Evolutionary conservation across 108 stramenopile species (phyloP), one percentile per base, ranked within the genome.

Genomic region (Fistulifera pelliculosa): DNA sequence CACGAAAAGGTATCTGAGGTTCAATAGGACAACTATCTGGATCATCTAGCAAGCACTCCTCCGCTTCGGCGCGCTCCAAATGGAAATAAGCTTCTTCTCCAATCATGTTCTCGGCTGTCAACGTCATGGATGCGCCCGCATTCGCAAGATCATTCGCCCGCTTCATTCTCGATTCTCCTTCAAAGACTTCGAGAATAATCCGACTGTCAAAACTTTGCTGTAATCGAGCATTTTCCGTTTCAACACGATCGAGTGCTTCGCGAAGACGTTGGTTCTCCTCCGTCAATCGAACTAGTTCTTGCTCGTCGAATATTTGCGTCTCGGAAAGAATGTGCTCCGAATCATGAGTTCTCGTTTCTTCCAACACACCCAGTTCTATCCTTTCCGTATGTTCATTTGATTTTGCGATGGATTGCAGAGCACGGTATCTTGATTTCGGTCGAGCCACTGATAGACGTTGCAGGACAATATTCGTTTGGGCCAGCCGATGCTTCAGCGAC

Each of bases 161-260:
- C 12, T 13, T 16, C 44, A 70, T 60, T 22, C 49, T 22, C 17
- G 68, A 58, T 59, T 69, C 80, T 48, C 79, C 80, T 47, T 81
- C 80, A 65, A 81, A 81, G 39, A 51, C 69, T 58, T 81, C 80
- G 58, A 81, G 43, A 25, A 76, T 60, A 14, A 80, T 53, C 39
- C 73, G 44, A 27, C 58, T 59, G 28, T 67, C 61, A 5, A 16
- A 51, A 2, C 7, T 18, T 22, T 22, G 23, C 5, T 51, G 50
- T 6, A 54, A 28, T 13, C 54, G 54, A 2, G 10, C 54, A 40
- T 54, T 54, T 40, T 54, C 54, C 8, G 22, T n/a, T 54, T 54
- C 38, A 4, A 40, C 28, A 4, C 22, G 54, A 35, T 39, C 22
- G 16, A 54, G 28, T 21, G 54, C 16, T 21, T 40, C 38, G 8